phyloP scores from a whole-genome alignment of 192 early-diverging fungal genomes.

The Entomortierella parvispora region DNA sequence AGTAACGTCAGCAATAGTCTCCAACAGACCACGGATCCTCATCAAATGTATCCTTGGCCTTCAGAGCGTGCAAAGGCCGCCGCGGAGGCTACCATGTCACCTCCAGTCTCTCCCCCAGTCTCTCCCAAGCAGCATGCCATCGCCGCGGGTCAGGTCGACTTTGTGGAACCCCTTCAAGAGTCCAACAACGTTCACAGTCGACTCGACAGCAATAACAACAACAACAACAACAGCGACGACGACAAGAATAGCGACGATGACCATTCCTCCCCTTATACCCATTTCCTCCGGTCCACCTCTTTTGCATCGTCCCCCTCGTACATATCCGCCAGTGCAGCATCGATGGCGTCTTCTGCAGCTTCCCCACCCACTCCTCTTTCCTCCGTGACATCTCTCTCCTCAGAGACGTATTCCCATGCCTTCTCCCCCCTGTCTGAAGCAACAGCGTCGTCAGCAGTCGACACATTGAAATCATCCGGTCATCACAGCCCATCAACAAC shows the following conservation, averaged over 20 bases:
- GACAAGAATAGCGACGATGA: neutral
- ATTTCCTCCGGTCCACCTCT: conserved; percentile 2
- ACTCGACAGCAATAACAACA: conserved; percentile 5
- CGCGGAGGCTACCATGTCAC: conserved; percentile 37
- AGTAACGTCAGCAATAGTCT: conserved; percentile 4
- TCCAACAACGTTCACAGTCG: conserved; percentile 6
- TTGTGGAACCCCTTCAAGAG: conserved; percentile 38
- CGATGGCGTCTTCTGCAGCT: conserved; percentile 13
- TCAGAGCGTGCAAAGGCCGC: conserved; percentile 42
- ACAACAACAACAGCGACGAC: conserved; percentile 4
- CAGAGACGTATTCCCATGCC: neutral
- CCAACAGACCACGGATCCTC: neutral
- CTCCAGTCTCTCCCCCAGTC: conserved; percentile 43
- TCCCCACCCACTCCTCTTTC: conserved; percentile 37
- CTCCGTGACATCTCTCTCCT: conserved; percentile 16
- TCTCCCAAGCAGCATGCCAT: conserved; percentile 43
- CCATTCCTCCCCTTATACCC: neutral
- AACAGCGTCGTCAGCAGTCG: conserved; percentile 3
- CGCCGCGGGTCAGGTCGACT: conserved; percentile 9
- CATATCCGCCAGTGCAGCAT: conserved; percentile 7
- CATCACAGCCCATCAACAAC: conserved; percentile 4
- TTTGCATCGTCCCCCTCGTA: conserved; percentile 9
- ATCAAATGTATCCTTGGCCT: conserved; percentile 36
- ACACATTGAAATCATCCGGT: conserved; percentile 4
- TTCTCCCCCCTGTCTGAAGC: neutral